Percentiles rank a stretch among this genome's conserved stretches.
Evolutionary conservation across 73 alveolate genomes (phyloP).

Genomic region (Symbiodinium pilosum): DNA sequence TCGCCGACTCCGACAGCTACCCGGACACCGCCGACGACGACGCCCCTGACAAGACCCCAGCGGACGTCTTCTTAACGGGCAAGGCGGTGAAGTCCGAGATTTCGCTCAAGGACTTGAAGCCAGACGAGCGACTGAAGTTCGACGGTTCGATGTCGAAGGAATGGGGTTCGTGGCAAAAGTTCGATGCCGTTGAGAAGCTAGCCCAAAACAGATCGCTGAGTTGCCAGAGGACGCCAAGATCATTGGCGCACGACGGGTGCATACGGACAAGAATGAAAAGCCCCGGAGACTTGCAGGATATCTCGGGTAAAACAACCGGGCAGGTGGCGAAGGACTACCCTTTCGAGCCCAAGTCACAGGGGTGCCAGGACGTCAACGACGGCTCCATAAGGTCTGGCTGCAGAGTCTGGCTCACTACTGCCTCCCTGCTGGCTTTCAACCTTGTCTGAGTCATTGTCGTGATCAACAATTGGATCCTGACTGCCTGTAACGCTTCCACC

Average conservation of each 20-base stretch:
- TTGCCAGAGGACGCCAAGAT: conserved; percentile 19
- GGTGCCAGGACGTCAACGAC: too few relatives aligned
- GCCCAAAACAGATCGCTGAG: neutral
- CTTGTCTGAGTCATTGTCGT: too few relatives aligned
- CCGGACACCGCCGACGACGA: neutral
- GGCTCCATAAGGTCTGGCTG: too few relatives aligned
- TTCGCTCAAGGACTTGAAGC: neutral
- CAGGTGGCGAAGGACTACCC: too few relatives aligned
- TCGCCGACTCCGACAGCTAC: too few relatives aligned
- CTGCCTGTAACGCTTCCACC: too few relatives aligned
- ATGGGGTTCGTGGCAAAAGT: conserved; percentile 36
- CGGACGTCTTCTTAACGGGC: conserved; percentile 3
- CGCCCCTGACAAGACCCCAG: neutral
- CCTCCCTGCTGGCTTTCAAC: too few relatives aligned
- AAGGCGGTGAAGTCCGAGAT: conserved; percentile 4
- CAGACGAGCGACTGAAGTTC: neutral
- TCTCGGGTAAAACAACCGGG: too few relatives aligned
- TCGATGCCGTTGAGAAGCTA: conserved; percentile 24
- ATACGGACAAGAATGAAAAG: conserved; percentile 41
- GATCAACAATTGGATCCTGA: too few relatives aligned
- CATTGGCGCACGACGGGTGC: conserved; percentile 48
- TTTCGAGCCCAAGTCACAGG: too few relatives aligned
- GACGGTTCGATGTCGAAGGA: conserved; percentile 3
- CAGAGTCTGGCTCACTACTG: too few relatives aligned
- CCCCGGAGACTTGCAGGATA: conserved; percentile 9